Conservation (phyloP, 805 yeast species). For the Candida ortonii region DNA sequence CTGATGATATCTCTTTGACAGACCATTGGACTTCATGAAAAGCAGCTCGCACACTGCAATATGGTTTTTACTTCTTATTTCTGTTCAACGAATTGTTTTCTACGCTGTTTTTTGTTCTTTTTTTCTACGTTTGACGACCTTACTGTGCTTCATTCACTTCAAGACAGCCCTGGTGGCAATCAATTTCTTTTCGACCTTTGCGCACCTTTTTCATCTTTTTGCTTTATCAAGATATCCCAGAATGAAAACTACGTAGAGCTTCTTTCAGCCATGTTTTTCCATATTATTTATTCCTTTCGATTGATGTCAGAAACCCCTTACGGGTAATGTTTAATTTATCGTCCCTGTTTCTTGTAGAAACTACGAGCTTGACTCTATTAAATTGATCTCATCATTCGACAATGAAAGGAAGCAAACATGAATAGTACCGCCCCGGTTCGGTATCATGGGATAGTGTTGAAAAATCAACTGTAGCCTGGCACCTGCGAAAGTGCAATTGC, state of each 20-base stretch:
- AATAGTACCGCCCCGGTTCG: too few relatives aligned
- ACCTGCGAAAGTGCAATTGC: slow-evolving; percentile 65
- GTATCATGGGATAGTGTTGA: too few relatives aligned
- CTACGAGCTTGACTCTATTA: slow-evolving; percentile 92
- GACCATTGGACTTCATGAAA: slow-evolving; percentile 29
- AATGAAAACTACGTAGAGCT: not conserved
- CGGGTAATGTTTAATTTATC: slow-evolving; percentile 37
- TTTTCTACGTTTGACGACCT: slow-evolving; percentile 2
- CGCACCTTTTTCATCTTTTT: slow-evolving; percentile 1
- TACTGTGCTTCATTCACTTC: slow-evolving; percentile 1
- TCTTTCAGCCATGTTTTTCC: slow-evolving; percentile 4
- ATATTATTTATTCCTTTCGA: too few relatives aligned
- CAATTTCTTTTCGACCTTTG: slow-evolving; percentile 1
- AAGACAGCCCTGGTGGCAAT: slow-evolving; percentile 5
- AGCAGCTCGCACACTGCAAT: not conserved
- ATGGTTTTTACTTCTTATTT: slow-evolving; percentile 2
- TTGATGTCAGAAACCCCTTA: slow-evolving; percentile 23
- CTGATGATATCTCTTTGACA: slow-evolving; percentile 33
- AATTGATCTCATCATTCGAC: slow-evolving; percentile 64
- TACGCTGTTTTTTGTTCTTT: slow-evolving; percentile 5
- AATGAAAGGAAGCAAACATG: too few relatives aligned
- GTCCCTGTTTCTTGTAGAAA: slow-evolving; percentile 48
- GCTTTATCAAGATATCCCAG: not conserved
- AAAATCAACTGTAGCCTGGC: slow-evolving; percentile 58
- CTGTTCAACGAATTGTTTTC: slow-evolving; percentile 3